These are phyloP conservation scores for Malassezia cuniculi DNA, from an alignment of 1,284 basidiomycete species.

Conservation along the genomic window DNA sequence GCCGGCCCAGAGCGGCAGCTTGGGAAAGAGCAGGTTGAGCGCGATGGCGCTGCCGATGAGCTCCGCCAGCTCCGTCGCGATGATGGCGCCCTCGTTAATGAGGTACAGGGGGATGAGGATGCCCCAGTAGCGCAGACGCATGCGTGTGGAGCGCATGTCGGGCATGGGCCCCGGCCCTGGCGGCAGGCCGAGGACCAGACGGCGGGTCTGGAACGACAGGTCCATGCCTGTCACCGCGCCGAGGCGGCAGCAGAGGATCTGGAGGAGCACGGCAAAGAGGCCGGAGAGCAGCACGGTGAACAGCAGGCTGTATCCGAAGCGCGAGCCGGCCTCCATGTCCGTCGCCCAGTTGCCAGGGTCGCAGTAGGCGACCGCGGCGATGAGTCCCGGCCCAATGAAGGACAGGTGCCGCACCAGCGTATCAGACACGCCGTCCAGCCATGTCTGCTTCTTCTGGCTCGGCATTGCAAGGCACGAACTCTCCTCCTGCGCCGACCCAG, in stretches of 20 bases:
- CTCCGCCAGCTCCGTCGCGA: conserved; percentile 51
- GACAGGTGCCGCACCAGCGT: conserved; percentile 21
- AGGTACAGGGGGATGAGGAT: conserved; percentile 49
- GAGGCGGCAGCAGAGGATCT: conserved; percentile 53
- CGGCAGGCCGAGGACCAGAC: conserved; percentile 21
- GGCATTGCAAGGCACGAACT: no score
- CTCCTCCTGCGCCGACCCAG: no score
- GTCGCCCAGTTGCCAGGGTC: conserved; percentile 43
- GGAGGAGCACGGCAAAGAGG: conserved; percentile 65
- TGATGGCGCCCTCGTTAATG: conserved; percentile 64
- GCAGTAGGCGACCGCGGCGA: conserved; percentile 34
- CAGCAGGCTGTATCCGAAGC: conserved; percentile 63
- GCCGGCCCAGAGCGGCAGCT: conserved; percentile 48
- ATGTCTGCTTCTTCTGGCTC: no score
- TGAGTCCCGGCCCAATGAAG: conserved; percentile 32
- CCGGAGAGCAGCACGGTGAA: conserved; percentile 74
- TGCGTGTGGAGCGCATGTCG: conserved; percentile 53
- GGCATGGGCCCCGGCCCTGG: conserved; percentile 1
- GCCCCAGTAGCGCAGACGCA: conserved; percentile 45
- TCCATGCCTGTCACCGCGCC: conserved; percentile 49
- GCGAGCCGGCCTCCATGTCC: conserved; percentile 41
- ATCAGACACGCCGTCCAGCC: no score
- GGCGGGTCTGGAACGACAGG: conserved; percentile 25
- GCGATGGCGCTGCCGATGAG: conserved; percentile 69
- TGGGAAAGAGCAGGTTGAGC: conserved; percentile 66